Evolutionary conservation across 805 yeast genomes (phyloP).

Genomic region (Kodamaea leandrae): DNA sequence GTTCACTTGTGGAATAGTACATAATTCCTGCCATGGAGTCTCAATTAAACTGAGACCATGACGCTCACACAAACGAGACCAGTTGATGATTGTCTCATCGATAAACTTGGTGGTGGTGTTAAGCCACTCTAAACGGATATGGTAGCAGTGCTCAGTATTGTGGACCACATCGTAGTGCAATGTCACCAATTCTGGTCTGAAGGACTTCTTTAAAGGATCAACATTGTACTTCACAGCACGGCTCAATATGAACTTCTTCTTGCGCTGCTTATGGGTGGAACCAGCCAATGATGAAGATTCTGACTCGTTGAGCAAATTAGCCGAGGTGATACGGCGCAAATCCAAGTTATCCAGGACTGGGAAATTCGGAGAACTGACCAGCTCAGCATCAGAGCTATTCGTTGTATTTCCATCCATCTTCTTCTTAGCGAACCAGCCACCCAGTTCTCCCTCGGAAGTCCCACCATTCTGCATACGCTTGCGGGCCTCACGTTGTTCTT

Average conservation of each 20-base stretch:
- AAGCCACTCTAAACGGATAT: constrained; percentile 88
- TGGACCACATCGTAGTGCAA: constrained; percentile 91
- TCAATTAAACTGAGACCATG: constrained; percentile 79
- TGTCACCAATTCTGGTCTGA: constrained; percentile 71
- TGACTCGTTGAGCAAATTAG: constrained; percentile 11
- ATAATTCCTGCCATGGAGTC: constrained; percentile 86
- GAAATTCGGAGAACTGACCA: constrained; percentile 25
- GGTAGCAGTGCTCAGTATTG: constrained; percentile 93
- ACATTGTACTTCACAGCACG: constrained; percentile 66
- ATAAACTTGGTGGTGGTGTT: constrained; percentile 82
- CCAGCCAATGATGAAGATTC: constrained; percentile 26
- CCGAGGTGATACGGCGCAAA: constrained; percentile 20
- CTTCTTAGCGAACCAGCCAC: constrained; percentile 8
- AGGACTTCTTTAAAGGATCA: constrained; percentile 70
- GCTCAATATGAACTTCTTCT: constrained; percentile 56
- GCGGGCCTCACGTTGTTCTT: constrained; percentile 1
- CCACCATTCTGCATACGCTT: neutral
- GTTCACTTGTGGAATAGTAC: constrained; percentile 69
- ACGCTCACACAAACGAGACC: constrained; percentile 82
- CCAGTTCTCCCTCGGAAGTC: neutral
- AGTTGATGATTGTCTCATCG: constrained; percentile 71
- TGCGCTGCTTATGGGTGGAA: constrained; percentile 18
- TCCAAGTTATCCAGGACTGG: constrained; percentile 19
- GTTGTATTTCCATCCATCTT: constrained; percentile 14
- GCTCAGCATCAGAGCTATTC: constrained; percentile 28